Base-by-base conservation (phyloP, 805 yeast genomes). In the Lachancea sp. region DNA sequence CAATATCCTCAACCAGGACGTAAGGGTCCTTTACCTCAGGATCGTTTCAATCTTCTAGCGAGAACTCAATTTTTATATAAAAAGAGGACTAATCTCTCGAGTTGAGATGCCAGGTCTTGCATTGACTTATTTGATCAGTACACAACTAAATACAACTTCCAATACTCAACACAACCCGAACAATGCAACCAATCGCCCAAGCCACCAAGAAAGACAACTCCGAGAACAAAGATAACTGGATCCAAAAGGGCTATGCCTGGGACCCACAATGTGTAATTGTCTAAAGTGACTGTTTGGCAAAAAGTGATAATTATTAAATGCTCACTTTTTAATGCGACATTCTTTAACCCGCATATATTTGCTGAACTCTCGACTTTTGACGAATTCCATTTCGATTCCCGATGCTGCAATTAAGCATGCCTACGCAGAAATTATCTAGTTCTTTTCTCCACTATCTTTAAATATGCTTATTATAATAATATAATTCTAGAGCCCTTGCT, bases 191-290 rank as follows among this genome's bases (percentile, higher is more conserved):
- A 15, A 29, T 31, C 26, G 29, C 40, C 25, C 43, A 43, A 28
- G 43, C 46, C 22, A 35, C 46, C 26, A 36, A 43, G 37, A 43
- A 36, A n/a, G 46, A 43, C 35, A 30, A 29, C 33, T 21, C 46
- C 15, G 46, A 43, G 22, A 40, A 40, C 43, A 43, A 43, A 23
- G 46, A 43, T 36, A 43, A 43, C 38, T 43, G 46, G 46, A 43
- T 43, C 15, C 36, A 35, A 18, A 37, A 38, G 20, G 46, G 46
- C 16, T 39, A 39, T 18, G 46, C 39, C 23, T 40, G 46, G 46
- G 43, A 39, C 23, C 46, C 46, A n/a, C 46, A 43, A 26, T 43
- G 43, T 23, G 40, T 43, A 21, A 38, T 43, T 23, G 40, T 41
- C 18, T 43, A 29, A 38, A 16, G 24, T 18, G 34, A 5, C 34